Percentiles rank a stretch among this genome's conserved stretches.
These are phyloP conservation scores for Oemleria cerasiformis DNA, from an alignment of 306 rosid genomes.

Conservation along the genomic window DNA sequence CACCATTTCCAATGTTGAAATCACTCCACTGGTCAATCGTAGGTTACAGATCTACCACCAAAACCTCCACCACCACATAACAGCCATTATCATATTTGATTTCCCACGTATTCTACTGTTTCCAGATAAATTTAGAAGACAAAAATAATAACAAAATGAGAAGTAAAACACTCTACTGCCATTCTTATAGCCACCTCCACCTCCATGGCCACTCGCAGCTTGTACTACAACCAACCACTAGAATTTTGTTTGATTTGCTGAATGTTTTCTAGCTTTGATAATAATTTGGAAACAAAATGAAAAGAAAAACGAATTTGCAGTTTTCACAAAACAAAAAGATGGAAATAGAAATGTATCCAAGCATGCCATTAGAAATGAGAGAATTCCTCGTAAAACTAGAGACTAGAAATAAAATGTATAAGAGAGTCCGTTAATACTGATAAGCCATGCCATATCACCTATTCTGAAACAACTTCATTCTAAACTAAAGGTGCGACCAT, in stretches of 20 bases:
- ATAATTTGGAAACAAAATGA: not conserved
- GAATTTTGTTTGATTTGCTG: not conserved
- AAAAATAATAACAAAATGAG: not conserved
- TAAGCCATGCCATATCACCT: not conserved
- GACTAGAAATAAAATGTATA: not conserved
- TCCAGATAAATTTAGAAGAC: not conserved
- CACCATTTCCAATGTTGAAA: not conserved
- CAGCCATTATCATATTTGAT: not conserved
- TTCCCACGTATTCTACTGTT: not conserved
- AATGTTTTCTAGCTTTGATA: not conserved
- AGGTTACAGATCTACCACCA: not conserved
- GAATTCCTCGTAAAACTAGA: not conserved
- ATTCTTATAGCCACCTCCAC: constrained; percentile 4
- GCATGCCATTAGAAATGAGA: not conserved
- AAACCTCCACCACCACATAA: not conserved
- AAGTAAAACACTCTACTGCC: not conserved
- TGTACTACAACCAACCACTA: not conserved
- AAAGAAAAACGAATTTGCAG: not conserved
- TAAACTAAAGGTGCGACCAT: not conserved
- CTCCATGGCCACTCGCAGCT: not conserved
- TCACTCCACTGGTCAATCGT: not conserved
- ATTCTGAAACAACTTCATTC: not conserved
- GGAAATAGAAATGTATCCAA: not conserved
- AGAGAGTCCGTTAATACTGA: not conserved
- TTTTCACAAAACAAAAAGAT: not conserved